Percentiles rank a stretch among this genome's conserved stretches.
Conservation (phyloP, 768 basidiomycete genomes). For the Hirschioporus abietinus region DNA sequence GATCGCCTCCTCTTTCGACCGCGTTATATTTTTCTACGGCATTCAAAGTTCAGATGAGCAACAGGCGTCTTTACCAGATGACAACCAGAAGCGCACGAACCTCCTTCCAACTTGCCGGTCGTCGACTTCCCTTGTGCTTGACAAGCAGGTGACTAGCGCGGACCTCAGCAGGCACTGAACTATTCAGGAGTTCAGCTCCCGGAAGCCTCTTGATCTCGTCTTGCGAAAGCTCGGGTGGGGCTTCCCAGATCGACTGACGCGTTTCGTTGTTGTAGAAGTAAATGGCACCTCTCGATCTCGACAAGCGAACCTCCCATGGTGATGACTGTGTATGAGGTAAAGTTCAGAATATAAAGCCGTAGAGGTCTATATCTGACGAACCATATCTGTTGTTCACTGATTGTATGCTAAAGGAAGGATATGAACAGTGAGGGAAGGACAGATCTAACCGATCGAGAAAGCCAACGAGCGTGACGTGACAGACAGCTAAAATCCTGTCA, state of each 20-base stretch:
- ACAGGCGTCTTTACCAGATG: neutral
- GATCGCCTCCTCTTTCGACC: conserved; percentile 85
- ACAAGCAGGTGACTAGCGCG: conserved; percentile 94
- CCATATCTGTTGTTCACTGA: neutral
- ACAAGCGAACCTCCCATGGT: conserved; percentile 85
- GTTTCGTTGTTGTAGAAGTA: conserved; percentile 85
- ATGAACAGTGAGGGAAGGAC: no score
- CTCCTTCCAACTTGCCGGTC: conserved; percentile 83
- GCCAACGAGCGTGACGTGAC: no score
- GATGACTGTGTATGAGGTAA: conserved; percentile 4
- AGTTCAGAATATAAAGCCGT: neutral
- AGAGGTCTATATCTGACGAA: neutral
- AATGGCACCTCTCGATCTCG: conserved; percentile 66
- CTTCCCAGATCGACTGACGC: conserved; percentile 74
- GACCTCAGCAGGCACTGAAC: conserved; percentile 46
- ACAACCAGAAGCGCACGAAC: conserved; percentile 33
- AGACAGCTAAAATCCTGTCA: no score
- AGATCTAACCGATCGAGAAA: no score
- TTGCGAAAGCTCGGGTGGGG: conserved; percentile 54
- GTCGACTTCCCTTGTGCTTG: conserved; percentile 79
- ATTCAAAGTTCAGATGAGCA: neutral
- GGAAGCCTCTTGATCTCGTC: conserved; percentile 60
- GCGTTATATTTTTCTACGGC: conserved; percentile 66
- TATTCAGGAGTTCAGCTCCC: conserved; percentile 40
- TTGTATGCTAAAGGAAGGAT: no score